A percentile compares a stretch with the other conserved stretches of the same genome.
Evolutionary conservation across 352 stramenopile species (phyloP).

Genomic region (Globisporangium sylvaticum): DNA sequence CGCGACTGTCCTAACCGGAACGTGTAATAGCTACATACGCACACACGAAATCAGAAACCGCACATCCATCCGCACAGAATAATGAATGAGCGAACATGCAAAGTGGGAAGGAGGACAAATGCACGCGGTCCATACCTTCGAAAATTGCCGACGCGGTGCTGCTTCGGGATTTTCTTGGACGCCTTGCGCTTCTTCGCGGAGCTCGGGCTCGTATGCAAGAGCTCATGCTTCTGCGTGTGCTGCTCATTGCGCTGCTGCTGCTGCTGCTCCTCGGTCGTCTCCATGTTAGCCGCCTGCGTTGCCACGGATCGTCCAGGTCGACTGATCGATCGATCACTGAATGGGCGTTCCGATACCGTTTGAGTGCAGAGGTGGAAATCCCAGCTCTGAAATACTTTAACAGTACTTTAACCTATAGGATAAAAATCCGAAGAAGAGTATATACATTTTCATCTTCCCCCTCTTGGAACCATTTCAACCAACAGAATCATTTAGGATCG

Average conservation of each 20-base stretch:
- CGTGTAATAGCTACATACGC: slow-evolving; percentile 55
- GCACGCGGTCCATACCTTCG: slow-evolving; percentile 31
- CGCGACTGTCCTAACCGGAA: slow-evolving; percentile 64
- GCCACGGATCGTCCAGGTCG: not conserved
- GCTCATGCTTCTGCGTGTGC: not conserved
- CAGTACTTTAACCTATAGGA: too few relatives aligned
- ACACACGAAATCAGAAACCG: too few relatives aligned
- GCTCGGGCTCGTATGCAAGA: not conserved
- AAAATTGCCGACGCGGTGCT: slow-evolving; percentile 73
- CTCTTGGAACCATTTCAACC: too few relatives aligned
- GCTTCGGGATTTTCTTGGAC: slow-evolving; percentile 29
- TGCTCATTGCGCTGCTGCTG: not conserved
- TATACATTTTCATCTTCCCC: too few relatives aligned
- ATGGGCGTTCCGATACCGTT: too few relatives aligned
- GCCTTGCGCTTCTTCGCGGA: slow-evolving; percentile 19
- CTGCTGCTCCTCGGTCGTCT: not conserved
- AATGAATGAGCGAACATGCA: not conserved
- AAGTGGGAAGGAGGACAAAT: not conserved
- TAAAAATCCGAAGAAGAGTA: too few relatives aligned
- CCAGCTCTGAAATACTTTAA: too few relatives aligned
- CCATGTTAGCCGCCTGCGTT: not conserved
- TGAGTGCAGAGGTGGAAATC: too few relatives aligned
- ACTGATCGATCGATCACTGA: not conserved
- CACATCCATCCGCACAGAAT: not conserved
- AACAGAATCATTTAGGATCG: too few relatives aligned